phyloP scores from a whole-genome alignment of 352 stramenopile genomes.

The Globisporangium lucens region DNA sequence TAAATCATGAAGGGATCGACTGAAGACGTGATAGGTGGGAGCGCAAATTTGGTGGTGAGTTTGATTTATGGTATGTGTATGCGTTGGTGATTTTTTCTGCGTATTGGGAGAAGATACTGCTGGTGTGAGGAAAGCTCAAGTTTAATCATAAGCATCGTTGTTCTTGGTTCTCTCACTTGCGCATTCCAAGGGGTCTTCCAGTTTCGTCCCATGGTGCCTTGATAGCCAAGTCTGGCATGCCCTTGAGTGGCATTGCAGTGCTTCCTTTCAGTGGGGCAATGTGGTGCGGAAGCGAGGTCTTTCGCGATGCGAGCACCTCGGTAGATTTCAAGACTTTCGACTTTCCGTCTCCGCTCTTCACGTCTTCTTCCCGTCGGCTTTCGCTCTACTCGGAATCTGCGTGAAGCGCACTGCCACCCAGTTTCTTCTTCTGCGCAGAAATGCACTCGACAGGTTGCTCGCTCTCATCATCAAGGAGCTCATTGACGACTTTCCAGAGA shows the following conservation, averaged over 20 bases:
- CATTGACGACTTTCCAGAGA: conserved; percentile 79
- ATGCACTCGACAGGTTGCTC: conserved; percentile 23
- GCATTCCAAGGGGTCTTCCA: conserved; percentile 62
- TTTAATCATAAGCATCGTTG: neutral
- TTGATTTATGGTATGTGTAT: conserved; percentile 8
- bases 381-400: conserved; percentile 60
- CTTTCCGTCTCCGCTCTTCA: conserved; percentile 43
- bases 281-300: conserved; percentile 76
- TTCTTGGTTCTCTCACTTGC: conserved; percentile 32
- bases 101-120: neutral
- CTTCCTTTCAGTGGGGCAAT: conserved; percentile 70
- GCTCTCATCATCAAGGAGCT: conserved; percentile 43
- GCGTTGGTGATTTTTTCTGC: neutral
- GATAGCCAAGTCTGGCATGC: conserved; percentile 64
- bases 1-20: neutral
- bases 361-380: conserved; percentile 52
- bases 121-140: neutral
- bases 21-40: neutral
- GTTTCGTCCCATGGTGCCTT: conserved; percentile 82
- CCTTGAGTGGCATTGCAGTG: conserved; percentile 44
- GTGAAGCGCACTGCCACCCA: conserved; percentile 19
- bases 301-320: conserved; percentile 33
- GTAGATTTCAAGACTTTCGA: conserved; percentile 37
- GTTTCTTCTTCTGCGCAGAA: conserved; percentile 13
- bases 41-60: neutral